Evolutionary conservation across 441 rosid species (phyloP).

Genomic region (Pelargonium cotyledonis): DNA sequence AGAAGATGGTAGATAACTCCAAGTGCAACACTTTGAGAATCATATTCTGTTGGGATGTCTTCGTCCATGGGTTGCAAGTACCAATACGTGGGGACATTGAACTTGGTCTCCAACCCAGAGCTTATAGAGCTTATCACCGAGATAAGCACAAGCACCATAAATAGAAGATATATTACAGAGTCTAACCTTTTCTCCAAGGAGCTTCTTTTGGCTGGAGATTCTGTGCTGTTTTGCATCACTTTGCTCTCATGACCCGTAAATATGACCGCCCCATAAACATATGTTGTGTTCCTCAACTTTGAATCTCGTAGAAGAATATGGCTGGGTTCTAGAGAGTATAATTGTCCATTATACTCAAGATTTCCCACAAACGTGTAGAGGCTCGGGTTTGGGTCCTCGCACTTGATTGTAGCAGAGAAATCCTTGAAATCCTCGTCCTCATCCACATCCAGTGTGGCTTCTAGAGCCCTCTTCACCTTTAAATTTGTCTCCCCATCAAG

Average conservation of each 20-base stretch:
- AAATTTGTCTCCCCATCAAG: slow-evolving; percentile 95
- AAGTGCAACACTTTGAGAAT: slow-evolving; percentile 47
- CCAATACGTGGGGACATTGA: slow-evolving; percentile 61
- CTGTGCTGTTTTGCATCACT: slow-evolving; percentile 85
- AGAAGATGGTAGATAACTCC: slow-evolving; percentile 65
- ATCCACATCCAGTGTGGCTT: slow-evolving; percentile 44
- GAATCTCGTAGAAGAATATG: slow-evolving; percentile 93
- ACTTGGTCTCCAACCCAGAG: slow-evolving; percentile 62
- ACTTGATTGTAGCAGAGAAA: slow-evolving; percentile 62
- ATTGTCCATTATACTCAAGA: slow-evolving; percentile 51
- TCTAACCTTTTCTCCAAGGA: slow-evolving; percentile 80
- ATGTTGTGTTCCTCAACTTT: slow-evolving; percentile 84
- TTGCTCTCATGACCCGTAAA: slow-evolving; percentile 91
- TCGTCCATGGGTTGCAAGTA: slow-evolving; percentile 65
- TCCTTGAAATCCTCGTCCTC: slow-evolving; percentile 52
- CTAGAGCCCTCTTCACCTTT: slow-evolving; percentile 72
- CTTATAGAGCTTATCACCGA: slow-evolving; percentile 60
- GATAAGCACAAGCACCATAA: slow-evolving; percentile 51
- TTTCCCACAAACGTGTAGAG: slow-evolving; percentile 80
- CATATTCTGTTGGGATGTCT: slow-evolving; percentile 50
- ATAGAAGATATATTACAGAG: slow-evolving; percentile 63
- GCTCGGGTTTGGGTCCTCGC: slow-evolving; percentile 92
- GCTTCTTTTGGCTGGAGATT: slow-evolving; percentile 94
- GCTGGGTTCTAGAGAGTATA: slow-evolving; percentile 71
- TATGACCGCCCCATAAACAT: slow-evolving; percentile 70